Evolutionary conservation across 2,329 filamentous ascomycete species (phyloP).

Genomic region (Fusarium siculi): DNA sequence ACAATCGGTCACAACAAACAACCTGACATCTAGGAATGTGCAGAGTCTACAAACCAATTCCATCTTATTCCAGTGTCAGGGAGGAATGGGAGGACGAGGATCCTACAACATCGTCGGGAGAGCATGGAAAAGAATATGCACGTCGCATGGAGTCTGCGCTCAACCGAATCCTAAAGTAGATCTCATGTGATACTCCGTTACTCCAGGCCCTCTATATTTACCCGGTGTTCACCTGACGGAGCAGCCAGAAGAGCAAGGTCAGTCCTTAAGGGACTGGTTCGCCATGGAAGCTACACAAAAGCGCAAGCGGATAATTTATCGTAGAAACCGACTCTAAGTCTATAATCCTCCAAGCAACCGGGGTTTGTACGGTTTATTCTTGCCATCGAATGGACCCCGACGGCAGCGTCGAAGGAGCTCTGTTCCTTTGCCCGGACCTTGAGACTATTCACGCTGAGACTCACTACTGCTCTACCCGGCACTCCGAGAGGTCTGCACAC

Average conservation of each 20-base stretch:
- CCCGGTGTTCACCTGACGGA: background rate
- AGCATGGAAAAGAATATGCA: no score
- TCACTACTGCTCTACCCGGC: background rate
- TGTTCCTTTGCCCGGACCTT: fast-evolving
- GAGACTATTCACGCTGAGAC: background rate
- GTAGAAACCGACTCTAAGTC: background rate
- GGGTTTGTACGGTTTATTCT: background rate
- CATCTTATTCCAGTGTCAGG: no score
- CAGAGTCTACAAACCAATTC: no score
- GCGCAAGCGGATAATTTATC: no score
- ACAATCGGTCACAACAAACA: no score
- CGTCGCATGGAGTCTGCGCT: no score
- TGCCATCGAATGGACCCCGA: background rate
- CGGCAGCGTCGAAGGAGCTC: background rate
- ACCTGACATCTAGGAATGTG: no score
- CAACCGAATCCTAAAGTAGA: background rate
- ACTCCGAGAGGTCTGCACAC: background rate
- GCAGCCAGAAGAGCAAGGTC: background rate
- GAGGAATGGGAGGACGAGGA: no score
- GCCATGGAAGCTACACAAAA: no score
- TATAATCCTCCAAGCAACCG: background rate
- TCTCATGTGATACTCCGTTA: background rate
- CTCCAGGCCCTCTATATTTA: background rate
- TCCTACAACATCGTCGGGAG: no score
- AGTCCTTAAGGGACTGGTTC: background rate